phyloP scores from a whole-genome alignment of 75 land plant genomes.

The Adiantum capillusveneris region DNA sequence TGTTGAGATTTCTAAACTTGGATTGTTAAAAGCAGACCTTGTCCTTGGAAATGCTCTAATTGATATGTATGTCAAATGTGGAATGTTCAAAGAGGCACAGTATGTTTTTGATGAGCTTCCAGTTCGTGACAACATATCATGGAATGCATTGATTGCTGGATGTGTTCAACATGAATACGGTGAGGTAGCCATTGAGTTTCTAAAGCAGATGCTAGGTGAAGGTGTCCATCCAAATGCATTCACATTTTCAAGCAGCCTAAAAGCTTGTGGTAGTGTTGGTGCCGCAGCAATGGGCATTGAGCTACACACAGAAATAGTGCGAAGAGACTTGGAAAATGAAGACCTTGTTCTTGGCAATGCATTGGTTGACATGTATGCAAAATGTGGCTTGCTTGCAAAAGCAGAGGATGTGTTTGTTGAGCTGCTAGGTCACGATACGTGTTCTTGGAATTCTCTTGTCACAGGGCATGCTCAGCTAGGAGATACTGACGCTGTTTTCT shows the following conservation, averaged over 20 bases:
- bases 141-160: conserved; percentile 37
- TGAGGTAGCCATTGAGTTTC: conserved; percentile 30
- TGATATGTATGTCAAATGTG: conserved; percentile 26
- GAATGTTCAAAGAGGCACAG: conserved; percentile 10
- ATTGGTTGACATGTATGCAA: conserved; percentile 3
- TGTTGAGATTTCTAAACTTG: neutral
- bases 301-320: conserved; percentile 7
- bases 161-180: conserved; percentile 12
- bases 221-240: conserved; percentile 46
- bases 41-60: conserved; percentile 23
- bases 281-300: conserved; percentile 12
- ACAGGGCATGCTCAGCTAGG: conserved; percentile 58
- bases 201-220: conserved; percentile 25
- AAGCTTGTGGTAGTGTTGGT: conserved; percentile 23
- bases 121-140: conserved; percentile 21
- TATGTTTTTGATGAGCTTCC: conserved; percentile 34
- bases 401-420: neutral
- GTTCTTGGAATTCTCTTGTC: conserved; percentile 36
- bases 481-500: conserved; percentile 32
- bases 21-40: conserved; percentile 12
- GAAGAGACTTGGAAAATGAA: neutral
- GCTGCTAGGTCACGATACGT: neutral
- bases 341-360: neutral
- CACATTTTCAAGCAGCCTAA: conserved; percentile 25
- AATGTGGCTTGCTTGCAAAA: conserved; percentile 7